A percentile compares a stretch with the other conserved stretches of the same genome.
These are phyloP conservation scores for Raffaelea albimanens DNA, from an alignment of 2,329 filamentous ascomycete genomes.

Conservation along the genomic window DNA sequence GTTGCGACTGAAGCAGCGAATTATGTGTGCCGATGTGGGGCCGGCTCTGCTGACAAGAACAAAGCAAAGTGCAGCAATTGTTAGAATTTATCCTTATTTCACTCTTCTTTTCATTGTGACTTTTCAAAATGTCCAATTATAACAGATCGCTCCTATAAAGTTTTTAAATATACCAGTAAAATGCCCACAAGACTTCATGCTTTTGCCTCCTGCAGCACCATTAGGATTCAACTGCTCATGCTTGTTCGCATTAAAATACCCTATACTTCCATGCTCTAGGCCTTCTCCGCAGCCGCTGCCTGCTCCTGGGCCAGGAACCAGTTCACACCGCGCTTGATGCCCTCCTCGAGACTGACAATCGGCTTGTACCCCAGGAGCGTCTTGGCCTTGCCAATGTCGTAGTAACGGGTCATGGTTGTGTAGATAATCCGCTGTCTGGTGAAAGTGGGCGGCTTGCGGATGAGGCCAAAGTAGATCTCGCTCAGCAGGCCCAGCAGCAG, in stretches of 20 bases:
- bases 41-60: too few species aligned
- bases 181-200: too few species aligned
- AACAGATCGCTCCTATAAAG: too few species aligned
- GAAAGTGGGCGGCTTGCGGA: slow-evolving; percentile 46
- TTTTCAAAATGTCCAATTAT: too few species aligned
- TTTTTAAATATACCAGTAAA: too few species aligned
- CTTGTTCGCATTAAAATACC: not conserved
- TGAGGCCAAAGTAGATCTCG: slow-evolving; percentile 40
- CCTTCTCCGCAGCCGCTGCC: slow-evolving; percentile 7
- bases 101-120: too few species aligned
- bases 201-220: too few species aligned
- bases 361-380: slow-evolving; percentile 59
- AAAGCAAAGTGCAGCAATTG: too few species aligned
- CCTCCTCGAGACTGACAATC: slow-evolving; percentile 57
- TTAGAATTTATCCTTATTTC: too few species aligned
- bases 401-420: slow-evolving; percentile 68
- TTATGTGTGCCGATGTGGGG: too few species aligned
- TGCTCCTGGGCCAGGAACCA: slow-evolving; percentile 47
- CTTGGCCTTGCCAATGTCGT: slow-evolving; percentile 68
- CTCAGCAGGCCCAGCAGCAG: slow-evolving; percentile 40
- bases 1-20: too few species aligned
- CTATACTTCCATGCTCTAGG: not conserved
- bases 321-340: slow-evolving; percentile 41
- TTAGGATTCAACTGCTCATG: too few species aligned
- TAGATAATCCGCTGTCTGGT: slow-evolving; percentile 53